Conservation (phyloP, 2,329 filamentous ascomycete genomes). For the Amesomyces nigricolor region DNA sequence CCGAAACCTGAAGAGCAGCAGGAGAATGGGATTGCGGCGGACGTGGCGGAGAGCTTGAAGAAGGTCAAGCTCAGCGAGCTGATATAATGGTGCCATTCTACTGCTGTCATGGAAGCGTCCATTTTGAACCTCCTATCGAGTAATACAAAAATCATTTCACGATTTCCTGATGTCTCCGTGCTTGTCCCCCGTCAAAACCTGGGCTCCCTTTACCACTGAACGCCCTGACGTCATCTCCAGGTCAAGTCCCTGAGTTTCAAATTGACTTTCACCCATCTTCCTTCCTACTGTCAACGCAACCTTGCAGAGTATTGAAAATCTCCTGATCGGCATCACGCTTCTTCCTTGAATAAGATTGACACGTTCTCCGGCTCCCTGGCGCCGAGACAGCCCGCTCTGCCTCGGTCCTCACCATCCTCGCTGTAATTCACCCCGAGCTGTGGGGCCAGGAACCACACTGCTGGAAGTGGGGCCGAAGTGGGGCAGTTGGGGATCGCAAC, state of each 20-base stretch:
- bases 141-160: too few relatives aligned
- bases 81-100: background rate
- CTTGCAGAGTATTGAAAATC: too few relatives aligned
- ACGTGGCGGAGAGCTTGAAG: conserved; percentile 29
- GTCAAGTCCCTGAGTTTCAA: too few relatives aligned
- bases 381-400: background rate
- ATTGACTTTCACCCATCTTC: too few relatives aligned
- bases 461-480: background rate
- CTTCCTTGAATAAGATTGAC: too few relatives aligned
- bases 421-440: conserved; percentile 30
- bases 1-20: conserved; percentile 24
- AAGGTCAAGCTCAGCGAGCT: background rate
- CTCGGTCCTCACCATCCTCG: conserved; percentile 20
- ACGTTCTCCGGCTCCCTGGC: too few relatives aligned
- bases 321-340: too few relatives aligned
- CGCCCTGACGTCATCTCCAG: background rate
- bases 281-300: too few relatives aligned
- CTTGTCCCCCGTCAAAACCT: too few relatives aligned
- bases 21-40: conserved; percentile 30
- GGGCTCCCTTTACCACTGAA: background rate
- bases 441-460: background rate
- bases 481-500: too few relatives aligned
- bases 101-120: background rate
- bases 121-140: too few relatives aligned
- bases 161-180: too few relatives aligned